These are phyloP conservation scores for Botrytis porri DNA, from an alignment of 2,329 filamentous ascomycete species.

Conservation along the genomic window DNA sequence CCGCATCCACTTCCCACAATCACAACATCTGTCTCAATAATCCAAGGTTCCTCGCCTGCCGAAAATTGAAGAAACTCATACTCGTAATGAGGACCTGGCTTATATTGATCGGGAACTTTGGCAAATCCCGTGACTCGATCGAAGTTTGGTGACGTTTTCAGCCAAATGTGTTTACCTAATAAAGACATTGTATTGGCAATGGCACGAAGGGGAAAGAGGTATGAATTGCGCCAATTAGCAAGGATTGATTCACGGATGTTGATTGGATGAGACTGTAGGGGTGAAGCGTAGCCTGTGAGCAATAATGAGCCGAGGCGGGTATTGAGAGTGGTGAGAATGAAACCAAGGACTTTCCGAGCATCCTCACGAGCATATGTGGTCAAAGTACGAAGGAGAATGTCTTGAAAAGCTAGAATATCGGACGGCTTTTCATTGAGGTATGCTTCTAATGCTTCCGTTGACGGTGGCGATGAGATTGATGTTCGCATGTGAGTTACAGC, in stretches of 20 bases:
- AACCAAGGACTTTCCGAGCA: slow-evolving; percentile 31
- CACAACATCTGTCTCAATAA: slow-evolving; percentile 75
- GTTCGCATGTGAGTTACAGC: slow-evolving; percentile 43
- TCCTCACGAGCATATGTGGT: slow-evolving; percentile 33
- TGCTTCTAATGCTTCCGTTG: slow-evolving; percentile 46
- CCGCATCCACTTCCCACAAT: slow-evolving; percentile 87
- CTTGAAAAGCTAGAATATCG: slow-evolving; percentile 51
- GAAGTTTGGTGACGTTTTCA: slow-evolving; percentile 54
- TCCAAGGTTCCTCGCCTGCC: slow-evolving; percentile 44
- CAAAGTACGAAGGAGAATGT: slow-evolving; percentile 47
- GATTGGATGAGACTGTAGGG: slow-evolving; percentile 59
- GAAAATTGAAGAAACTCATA: slow-evolving; percentile 37
- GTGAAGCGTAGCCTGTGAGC: slow-evolving; percentile 64
- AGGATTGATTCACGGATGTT: slow-evolving; percentile 60
- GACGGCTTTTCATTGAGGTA: slow-evolving; percentile 54
- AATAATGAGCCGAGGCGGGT: slow-evolving; percentile 61
- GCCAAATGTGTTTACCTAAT: slow-evolving; percentile 46
- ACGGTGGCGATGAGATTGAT: slow-evolving; percentile 42
- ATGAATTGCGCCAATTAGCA: slow-evolving; percentile 58
- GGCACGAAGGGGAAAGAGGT: slow-evolving; percentile 52
- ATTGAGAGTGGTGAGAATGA: slow-evolving; percentile 43
- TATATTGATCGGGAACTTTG: slow-evolving; percentile 47
- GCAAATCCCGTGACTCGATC: slow-evolving; percentile 56
- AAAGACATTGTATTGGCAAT: slow-evolving; percentile 55
- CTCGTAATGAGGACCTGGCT: slow-evolving; percentile 39